These are phyloP conservation scores for Pleodorina starrii DNA, from an alignment of 139 green algal species.

Conservation along the genomic window DNA sequence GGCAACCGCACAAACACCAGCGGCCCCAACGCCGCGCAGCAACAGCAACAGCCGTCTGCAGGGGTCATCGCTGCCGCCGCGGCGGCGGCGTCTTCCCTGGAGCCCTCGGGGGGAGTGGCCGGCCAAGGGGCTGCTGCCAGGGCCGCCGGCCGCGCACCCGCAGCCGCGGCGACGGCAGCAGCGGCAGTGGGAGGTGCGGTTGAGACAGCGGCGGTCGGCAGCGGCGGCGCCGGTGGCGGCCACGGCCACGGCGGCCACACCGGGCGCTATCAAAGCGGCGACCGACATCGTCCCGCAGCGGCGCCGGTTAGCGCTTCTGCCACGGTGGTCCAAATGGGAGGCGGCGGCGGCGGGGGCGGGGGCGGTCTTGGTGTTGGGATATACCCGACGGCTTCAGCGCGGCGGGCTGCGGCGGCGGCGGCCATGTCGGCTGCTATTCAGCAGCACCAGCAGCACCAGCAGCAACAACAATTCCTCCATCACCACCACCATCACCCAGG, in stretches of 20 bases:
- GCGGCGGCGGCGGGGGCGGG: too few relatives aligned
- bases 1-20: background rate
- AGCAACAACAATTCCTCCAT: background rate
- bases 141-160: background rate
- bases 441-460: background rate
- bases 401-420: background rate
- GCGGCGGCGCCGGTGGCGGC: background rate
- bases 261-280: background rate
- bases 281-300: background rate
- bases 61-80: background rate
- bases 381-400: background rate
- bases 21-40: background rate
- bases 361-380: too few relatives aligned
- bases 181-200: background rate
- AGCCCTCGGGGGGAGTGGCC: background rate
- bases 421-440: background rate
- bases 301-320: background rate
- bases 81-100: background rate
- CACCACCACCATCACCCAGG: background rate
- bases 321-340: background rate
- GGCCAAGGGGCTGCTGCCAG: background rate
- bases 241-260: background rate
- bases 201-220: background rate
- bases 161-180: background rate
- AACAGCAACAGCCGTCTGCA: background rate